These are phyloP conservation scores for Lolium multiflorum DNA, from an alignment of 176 grass and related monocot genomes.

Conservation along the genomic window DNA sequence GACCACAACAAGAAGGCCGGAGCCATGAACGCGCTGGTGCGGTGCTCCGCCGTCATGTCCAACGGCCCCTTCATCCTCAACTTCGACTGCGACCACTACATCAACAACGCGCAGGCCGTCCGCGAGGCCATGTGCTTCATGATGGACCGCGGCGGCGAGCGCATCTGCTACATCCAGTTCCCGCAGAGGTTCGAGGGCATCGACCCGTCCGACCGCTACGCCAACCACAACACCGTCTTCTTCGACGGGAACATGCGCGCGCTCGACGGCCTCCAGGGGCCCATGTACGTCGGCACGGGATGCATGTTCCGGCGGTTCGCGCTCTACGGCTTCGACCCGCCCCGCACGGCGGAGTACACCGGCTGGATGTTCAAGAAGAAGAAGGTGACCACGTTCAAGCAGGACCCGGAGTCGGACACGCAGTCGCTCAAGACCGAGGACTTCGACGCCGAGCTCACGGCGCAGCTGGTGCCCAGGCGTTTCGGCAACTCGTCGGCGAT, in stretches of 20 bases:
- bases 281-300: constrained; percentile 94
- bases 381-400: constrained; percentile 53
- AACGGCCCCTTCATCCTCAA: constrained; percentile 98
- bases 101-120: constrained; percentile 79
- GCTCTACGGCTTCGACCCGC: constrained; percentile 95
- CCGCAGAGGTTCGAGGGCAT: constrained; percentile 95
- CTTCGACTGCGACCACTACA: constrained; percentile 98
- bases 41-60: constrained; percentile 85
- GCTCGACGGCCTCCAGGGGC: constrained; percentile 90
- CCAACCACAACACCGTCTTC: constrained; percentile 99
- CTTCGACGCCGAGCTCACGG: constrained; percentile 75
- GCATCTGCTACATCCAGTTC: constrained; percentile 90
- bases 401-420: constrained; percentile 63
- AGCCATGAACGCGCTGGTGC: constrained; percentile 95
- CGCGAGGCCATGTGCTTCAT: constrained; percentile 97
- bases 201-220: constrained; percentile 92
- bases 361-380: constrained; percentile 71
- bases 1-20: constrained; percentile 99
- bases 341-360: constrained; percentile 73
- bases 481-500: constrained; percentile 89
- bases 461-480: constrained; percentile 66
- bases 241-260: constrained; percentile 99
- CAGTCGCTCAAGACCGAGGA: constrained; percentile 68
- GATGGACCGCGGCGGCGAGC: constrained; percentile 89
- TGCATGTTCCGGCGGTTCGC: constrained; percentile 94